Evolutionary conservation across 176 grass and related monocot species (phyloP).

Genomic region (Oryza punctata): DNA sequence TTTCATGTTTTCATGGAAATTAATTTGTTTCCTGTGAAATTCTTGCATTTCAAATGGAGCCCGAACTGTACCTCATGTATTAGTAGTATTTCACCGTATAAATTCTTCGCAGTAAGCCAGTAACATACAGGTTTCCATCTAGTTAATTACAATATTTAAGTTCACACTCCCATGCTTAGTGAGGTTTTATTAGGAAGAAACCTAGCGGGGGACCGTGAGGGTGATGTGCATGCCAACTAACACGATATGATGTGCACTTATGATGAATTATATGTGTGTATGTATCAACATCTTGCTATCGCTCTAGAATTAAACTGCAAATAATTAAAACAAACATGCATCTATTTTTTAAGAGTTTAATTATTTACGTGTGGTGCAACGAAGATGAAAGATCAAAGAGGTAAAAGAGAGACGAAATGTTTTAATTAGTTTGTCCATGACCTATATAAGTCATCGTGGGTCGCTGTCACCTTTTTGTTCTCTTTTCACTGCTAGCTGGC

Average conservation of each 20-base stretch:
- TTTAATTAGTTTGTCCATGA: background rate
- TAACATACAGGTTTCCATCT: background rate
- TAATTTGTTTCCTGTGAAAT: background rate
- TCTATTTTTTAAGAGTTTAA: background rate
- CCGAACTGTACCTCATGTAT: background rate
- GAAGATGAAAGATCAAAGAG: background rate
- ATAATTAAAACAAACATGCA: background rate
- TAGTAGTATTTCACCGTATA: background rate
- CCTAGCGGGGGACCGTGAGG: background rate
- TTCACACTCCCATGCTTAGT: background rate
- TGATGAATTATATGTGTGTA: background rate
- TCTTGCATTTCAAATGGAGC: background rate
- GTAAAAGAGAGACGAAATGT: background rate
- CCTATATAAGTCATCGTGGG: background rate
- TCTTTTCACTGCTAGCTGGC: slow-evolving; percentile 12
- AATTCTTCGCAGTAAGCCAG: background rate
- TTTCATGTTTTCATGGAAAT: background rate
- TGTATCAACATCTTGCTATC: background rate
- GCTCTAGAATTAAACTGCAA: background rate
- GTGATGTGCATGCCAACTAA: slow-evolving; percentile 9
- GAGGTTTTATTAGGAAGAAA: background rate
- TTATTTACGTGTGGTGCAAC: background rate
- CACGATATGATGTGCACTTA: background rate
- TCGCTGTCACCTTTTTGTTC: slow-evolving; percentile 12
- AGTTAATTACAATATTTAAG: background rate